Conservation (phyloP, 352 stramenopile genomes). For the Synura sp. region DNA sequence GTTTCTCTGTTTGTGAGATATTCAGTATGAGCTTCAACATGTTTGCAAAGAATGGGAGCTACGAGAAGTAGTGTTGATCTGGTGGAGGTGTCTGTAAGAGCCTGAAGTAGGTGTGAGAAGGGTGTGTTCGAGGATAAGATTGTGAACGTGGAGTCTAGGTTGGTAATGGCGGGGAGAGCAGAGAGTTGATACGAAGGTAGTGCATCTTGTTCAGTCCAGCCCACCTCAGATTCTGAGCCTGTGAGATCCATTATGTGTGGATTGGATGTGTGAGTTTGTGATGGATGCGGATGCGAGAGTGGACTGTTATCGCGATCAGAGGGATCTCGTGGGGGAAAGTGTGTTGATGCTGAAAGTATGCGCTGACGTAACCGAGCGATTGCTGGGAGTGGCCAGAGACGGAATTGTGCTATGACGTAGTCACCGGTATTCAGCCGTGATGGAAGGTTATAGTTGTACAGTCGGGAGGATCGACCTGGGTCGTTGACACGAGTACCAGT, state of each 20-base stretch:
- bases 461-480: too few species aligned
- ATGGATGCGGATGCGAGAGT: too few species aligned
- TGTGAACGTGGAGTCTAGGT: background rate
- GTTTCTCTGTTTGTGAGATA: conserved; percentile 22
- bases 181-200: conserved; percentile 16
- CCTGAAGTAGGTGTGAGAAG: conserved; percentile 1
- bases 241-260: conserved; percentile 23
- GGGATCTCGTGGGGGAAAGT: background rate
- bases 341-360: conserved; percentile 17
- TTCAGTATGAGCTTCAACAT: conserved; percentile 10
- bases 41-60: conserved; percentile 6
- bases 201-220: conserved; percentile 22
- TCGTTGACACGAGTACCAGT: too few species aligned
- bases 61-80: conserved; percentile 19
- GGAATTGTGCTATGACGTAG: too few species aligned
- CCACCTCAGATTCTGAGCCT: background rate
- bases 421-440: too few species aligned
- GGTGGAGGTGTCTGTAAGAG: conserved; percentile 12
- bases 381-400: too few species aligned
- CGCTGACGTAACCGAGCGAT: too few species aligned
- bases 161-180: background rate
- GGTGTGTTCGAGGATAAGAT: background rate
- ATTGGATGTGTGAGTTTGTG: too few species aligned
- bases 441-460: too few species aligned
- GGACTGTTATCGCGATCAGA: conserved; percentile 7